These are phyloP conservation scores for Plasmodium vivax DNA, from an alignment of 169 alveolate genomes.

Conservation along the genomic window DNA sequence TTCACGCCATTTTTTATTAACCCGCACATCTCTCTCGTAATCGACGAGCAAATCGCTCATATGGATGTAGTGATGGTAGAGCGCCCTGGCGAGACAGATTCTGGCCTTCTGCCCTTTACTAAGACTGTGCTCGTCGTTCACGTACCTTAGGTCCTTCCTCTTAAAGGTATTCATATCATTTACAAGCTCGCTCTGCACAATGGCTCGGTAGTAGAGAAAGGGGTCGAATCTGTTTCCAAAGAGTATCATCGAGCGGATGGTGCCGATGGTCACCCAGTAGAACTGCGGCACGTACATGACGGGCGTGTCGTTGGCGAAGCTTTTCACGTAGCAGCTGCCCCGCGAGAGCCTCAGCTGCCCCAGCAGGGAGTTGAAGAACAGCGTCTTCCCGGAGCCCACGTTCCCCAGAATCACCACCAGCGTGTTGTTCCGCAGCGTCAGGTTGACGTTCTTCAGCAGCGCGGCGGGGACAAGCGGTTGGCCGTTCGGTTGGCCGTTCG, in stretches of 20 bases:
- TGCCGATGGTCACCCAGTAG: constrained; percentile 88
- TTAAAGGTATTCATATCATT: constrained; percentile 84
- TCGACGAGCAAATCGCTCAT: neutral
- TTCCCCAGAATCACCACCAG: constrained; percentile 86
- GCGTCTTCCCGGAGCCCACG: constrained; percentile 92
- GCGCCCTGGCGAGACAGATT: constrained; percentile 92
- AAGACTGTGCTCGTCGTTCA: constrained; percentile 84
- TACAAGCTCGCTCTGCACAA: constrained; percentile 78
- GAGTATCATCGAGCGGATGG: constrained; percentile 82
- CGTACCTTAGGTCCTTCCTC: constrained; percentile 79
- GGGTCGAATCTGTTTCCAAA: constrained; percentile 82
- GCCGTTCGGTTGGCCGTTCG: too few relatives aligned
- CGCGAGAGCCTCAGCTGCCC: constrained; percentile 58
- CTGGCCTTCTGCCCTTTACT: constrained; percentile 96
- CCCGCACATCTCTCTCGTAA: neutral
- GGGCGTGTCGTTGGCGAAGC: constrained; percentile 74
- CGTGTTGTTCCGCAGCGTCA: constrained; percentile 32
- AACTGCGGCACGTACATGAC: constrained; percentile 85
- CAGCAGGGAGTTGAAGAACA: constrained; percentile 85
- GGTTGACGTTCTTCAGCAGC: constrained; percentile 22
- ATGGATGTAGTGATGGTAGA: constrained; percentile 81
- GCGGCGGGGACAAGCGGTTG: too few relatives aligned
- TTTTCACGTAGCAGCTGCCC: constrained; percentile 44
- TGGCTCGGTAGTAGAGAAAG: constrained; percentile 65
- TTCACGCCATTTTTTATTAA: neutral